Evolutionary conservation across 345 rosid genomes (phyloP).

Genomic region (Boechera stricta): DNA sequence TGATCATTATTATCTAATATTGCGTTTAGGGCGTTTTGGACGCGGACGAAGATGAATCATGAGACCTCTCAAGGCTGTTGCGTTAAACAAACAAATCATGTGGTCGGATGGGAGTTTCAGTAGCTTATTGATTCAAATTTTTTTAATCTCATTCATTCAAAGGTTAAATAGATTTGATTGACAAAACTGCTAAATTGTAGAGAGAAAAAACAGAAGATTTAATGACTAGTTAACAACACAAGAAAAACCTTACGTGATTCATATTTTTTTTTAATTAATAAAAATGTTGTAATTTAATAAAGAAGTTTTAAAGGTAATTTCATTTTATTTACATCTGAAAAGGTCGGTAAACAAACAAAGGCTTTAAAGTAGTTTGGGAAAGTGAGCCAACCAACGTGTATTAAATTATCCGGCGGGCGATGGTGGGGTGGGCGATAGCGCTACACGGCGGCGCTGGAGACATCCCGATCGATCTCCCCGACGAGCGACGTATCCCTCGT

Average conservation of each 20-base stretch:
- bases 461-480: conserved; percentile 56
- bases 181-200: not conserved
- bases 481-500: conserved; percentile 72
- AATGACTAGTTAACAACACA: no score
- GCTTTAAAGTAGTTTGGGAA: not conserved
- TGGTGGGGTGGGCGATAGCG: conserved; percentile 94
- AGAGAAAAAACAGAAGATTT: no score
- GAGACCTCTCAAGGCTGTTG: not conserved
- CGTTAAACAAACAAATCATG: no score
- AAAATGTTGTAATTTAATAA: no score
- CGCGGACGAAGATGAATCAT: conserved; percentile 18
- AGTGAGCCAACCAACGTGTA: not conserved
- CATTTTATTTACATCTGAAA: no score
- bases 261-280: no score
- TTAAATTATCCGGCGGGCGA: not conserved
- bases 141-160: no score
- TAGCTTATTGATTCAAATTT: not conserved
- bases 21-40: conserved; percentile 70
- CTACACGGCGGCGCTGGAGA: conserved; percentile 94
- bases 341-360: not conserved
- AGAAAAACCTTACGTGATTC: not conserved
- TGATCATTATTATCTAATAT: conserved; percentile 15
- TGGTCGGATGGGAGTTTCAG: not conserved
- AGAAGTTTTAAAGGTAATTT: no score
- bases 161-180: not conserved